These are phyloP conservation scores for Orbilia ellipsospora DNA, from an alignment of 2,329 filamentous ascomycete genomes.

Conservation along the genomic window DNA sequence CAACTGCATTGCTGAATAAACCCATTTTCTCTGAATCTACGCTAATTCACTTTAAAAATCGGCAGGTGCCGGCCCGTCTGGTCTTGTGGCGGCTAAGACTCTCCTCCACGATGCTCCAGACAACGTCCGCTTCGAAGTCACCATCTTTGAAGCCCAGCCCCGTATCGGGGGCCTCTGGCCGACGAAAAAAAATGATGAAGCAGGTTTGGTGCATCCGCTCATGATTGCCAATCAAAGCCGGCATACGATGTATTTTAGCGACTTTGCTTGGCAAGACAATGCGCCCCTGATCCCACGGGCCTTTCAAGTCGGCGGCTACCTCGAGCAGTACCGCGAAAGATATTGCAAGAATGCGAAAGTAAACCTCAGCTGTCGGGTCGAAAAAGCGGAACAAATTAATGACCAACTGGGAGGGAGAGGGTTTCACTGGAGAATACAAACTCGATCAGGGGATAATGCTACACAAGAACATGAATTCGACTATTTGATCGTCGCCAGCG, in stretches of 20 bases:
- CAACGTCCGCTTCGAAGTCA: constrained; percentile 71
- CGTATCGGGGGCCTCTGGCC: constrained; percentile 85
- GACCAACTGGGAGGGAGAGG: constrained; percentile 38
- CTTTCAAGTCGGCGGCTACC: constrained; percentile 79
- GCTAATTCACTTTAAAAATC: background rate
- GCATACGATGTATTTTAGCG: constrained; percentile 78
- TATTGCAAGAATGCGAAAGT: constrained; percentile 69
- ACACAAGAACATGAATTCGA: constrained; percentile 72
- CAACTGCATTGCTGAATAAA: background rate
- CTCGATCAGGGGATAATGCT: constrained; percentile 61
- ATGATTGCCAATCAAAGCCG: constrained; percentile 80
- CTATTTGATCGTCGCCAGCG: constrained; percentile 76
- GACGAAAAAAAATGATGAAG: constrained; percentile 65
- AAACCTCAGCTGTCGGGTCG: constrained; percentile 67
- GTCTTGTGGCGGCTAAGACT: constrained; percentile 77
- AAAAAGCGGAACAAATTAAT: constrained; percentile 62
- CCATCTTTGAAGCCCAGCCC: constrained; percentile 74
- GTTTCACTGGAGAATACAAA: constrained; percentile 64
- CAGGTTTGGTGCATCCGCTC: constrained; percentile 71
- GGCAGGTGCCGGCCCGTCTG: constrained; percentile 75
- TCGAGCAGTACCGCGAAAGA: constrained; percentile 72
- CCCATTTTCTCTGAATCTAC: too few species aligned
- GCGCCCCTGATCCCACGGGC: constrained; percentile 77
- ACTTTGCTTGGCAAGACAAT: constrained; percentile 74
- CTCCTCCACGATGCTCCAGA: constrained; percentile 71